Conservation (phyloP, 495 filamentous ascomycete species). For the Penicillium paradoxum region DNA sequence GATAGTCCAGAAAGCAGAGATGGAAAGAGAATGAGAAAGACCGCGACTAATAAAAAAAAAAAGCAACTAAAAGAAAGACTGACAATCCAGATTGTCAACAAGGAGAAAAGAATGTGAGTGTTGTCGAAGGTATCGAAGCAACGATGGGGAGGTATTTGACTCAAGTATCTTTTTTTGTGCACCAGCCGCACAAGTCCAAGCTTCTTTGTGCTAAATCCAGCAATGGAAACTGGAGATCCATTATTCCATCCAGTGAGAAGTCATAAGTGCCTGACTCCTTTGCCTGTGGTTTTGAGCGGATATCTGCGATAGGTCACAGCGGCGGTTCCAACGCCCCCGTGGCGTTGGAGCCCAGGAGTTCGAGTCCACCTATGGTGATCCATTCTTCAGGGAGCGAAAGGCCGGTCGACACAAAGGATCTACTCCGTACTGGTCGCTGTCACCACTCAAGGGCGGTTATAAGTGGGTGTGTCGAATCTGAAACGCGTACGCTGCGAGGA, state of each 20-base stretch:
- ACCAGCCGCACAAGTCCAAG: background rate
- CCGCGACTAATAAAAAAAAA: slow-evolving; percentile 3
- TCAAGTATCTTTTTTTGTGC: slow-evolving; percentile 1
- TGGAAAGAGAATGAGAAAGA: slow-evolving; percentile 6
- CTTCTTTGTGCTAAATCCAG: background rate
- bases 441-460: background rate
- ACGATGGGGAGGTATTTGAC: slow-evolving; percentile 13
- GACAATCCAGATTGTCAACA: slow-evolving; percentile 24
- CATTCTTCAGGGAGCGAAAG: slow-evolving; percentile 2
- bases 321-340: background rate
- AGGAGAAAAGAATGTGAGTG: slow-evolving; percentile 25
- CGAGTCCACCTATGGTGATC: slow-evolving; percentile 4
- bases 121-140: slow-evolving; percentile 12
- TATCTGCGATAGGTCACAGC: background rate
- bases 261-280: background rate
- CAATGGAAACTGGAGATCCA: background rate
- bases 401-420: background rate
- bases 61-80: slow-evolving; percentile 11
- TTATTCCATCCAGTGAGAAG: slow-evolving; percentile 1
- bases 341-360: slow-evolving; percentile 2
- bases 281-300: background rate
- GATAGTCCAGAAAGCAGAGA: background rate
- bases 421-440: slow-evolving; percentile 4
- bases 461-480: slow-evolving; percentile 2
- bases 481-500: background rate